Percentiles rank a stretch among this genome's conserved stretches.
Evolutionary conservation across 2,329 filamentous ascomycete species (phyloP).

Genomic region (Orbilia blumenaviensis): DNA sequence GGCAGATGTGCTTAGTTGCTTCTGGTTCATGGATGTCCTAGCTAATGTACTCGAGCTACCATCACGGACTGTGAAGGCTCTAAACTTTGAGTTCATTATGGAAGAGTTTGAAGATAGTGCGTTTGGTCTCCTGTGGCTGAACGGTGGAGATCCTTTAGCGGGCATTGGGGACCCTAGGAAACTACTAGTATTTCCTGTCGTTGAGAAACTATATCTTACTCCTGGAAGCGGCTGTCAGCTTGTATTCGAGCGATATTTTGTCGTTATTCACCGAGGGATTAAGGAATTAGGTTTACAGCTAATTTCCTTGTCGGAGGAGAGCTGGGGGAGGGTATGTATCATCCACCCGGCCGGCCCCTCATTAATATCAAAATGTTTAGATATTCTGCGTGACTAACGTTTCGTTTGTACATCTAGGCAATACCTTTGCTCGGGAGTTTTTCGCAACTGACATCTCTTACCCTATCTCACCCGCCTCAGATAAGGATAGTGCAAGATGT

Average conservation of each 20-base stretch:
- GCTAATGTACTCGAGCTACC: background rate
- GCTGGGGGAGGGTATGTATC: background rate
- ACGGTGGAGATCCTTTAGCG: background rate
- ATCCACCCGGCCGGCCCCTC: background rate
- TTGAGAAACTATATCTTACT: background rate
- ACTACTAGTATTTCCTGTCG: background rate
- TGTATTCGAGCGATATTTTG: background rate
- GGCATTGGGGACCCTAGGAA: background rate
- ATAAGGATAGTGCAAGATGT: background rate
- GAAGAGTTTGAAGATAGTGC: background rate
- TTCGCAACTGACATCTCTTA: background rate
- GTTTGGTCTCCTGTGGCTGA: background rate
- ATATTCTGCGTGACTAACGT: background rate
- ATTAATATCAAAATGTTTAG: background rate
- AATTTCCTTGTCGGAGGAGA: background rate
- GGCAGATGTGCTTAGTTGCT: background rate
- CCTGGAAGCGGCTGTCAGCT: background rate
- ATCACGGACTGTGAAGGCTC: background rate
- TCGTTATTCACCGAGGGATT: background rate
- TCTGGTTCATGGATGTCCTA: conserved; percentile 2
- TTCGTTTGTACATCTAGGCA: background rate
- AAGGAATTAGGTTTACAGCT: background rate
- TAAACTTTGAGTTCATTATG: background rate
- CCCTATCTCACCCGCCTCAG: background rate
- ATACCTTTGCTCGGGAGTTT: background rate